phyloP scores from a whole-genome alignment of 768 basidiomycete genomes.

The Suillus lakei region DNA sequence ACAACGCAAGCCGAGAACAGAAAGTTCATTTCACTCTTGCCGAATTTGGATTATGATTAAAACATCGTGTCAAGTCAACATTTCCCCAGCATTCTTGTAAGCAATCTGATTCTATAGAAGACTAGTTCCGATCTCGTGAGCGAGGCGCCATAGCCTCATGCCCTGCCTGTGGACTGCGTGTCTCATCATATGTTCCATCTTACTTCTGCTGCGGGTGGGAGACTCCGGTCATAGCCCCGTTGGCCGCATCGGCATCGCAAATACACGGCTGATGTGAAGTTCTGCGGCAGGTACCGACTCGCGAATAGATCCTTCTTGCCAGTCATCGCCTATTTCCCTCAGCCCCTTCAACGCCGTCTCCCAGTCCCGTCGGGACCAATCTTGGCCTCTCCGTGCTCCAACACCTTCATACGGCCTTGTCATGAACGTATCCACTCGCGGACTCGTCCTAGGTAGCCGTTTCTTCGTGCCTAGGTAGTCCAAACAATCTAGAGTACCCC shows the following conservation, averaged over 20 bases:
- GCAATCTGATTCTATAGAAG: too few species aligned
- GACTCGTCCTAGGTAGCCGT: conserved; percentile 38
- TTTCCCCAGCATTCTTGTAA: not conserved
- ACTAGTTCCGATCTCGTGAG: not conserved
- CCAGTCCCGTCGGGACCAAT: conserved; percentile 79
- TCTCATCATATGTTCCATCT: not conserved
- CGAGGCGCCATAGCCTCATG: not conserved
- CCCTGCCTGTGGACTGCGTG: too few species aligned
- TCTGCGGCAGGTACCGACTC: conserved; percentile 54
- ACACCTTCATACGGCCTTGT: conserved; percentile 47
- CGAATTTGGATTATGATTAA: conserved; percentile 1
- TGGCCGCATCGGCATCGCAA: conserved; percentile 50
- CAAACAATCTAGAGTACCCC: conserved; percentile 61
- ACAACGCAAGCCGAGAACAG: conserved; percentile 4
- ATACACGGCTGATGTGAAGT: conserved; percentile 53
- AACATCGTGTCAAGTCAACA: not conserved
- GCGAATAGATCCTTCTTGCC: conserved; percentile 56
- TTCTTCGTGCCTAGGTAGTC: conserved; percentile 56
- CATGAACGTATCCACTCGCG: conserved; percentile 58
- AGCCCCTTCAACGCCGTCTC: conserved; percentile 53
- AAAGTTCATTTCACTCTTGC: conserved; percentile 4
- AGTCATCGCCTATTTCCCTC: conserved; percentile 50
- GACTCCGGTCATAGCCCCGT: conserved; percentile 33
- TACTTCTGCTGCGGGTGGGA: not conserved
- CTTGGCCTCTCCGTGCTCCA: conserved; percentile 70